Conservation (phyloP, 2,329 filamentous ascomycete genomes). For the Talaromyces sp. region DNA sequence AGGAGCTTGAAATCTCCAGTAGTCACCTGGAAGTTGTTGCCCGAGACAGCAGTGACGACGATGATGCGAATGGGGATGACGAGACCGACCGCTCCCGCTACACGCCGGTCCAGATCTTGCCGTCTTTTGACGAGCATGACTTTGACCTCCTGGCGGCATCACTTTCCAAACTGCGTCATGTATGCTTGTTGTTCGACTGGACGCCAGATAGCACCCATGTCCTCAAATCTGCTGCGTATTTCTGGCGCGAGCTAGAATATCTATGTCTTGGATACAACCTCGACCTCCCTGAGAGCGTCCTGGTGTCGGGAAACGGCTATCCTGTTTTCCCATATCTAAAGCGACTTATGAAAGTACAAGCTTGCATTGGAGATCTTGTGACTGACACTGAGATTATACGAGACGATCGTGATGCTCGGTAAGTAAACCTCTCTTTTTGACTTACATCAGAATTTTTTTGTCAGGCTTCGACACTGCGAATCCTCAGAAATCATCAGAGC, state of each 20-base stretch:
- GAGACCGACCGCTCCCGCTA: neutral
- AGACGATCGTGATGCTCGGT: neutral
- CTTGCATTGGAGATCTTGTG: neutral
- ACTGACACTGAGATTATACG: neutral
- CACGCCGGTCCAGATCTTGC: neutral
- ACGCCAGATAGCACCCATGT: neutral
- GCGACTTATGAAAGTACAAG: neutral
- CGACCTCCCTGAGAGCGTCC: constrained; percentile 1
- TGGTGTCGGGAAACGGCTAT: neutral
- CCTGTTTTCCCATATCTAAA: constrained; percentile 8
- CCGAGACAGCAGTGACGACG: neutral
- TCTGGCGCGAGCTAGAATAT: constrained; percentile 4
- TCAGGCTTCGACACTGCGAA: neutral
- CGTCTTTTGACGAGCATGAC: constrained; percentile 5
- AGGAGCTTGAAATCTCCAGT: constrained; percentile 7
- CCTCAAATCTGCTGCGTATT: constrained; percentile 5
- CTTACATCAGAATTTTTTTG: neutral
- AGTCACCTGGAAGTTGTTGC: neutral
- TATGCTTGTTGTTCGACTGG: constrained; percentile 13
- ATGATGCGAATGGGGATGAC: neutral
- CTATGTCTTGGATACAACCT: constrained; percentile 11
- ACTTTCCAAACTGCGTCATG: constrained; percentile 3
- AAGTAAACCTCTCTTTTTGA: neutral
- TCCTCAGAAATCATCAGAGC: neutral
- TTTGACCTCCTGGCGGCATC: constrained; percentile 8